Conservation (phyloP, 148 eudicot species). For the Chenopodium quinoa region DNA sequence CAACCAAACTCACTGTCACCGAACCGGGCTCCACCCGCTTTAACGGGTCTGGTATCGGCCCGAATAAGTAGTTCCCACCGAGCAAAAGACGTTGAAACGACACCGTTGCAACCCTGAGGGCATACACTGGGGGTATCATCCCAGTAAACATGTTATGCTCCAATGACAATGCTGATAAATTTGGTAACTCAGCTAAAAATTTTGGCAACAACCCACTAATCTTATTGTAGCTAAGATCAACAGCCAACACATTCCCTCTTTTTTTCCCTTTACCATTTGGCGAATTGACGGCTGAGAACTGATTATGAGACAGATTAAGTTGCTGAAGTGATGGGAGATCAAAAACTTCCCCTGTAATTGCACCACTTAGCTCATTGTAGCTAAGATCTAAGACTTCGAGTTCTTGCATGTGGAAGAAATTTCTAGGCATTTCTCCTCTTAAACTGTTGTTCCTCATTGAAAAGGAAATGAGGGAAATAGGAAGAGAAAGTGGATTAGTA, state of each 20-base stretch:
- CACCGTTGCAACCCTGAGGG: constrained; percentile 35
- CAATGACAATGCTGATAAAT: constrained; percentile 38
- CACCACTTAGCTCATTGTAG: constrained; percentile 33
- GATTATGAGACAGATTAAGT: constrained; percentile 38
- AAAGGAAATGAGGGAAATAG: constrained; percentile 34
- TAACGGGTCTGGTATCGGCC: constrained; percentile 42
- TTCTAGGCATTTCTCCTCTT: constrained; percentile 22
- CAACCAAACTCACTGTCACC: constrained; percentile 44
- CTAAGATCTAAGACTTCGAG: constrained; percentile 49
- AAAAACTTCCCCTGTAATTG: constrained; percentile 30
- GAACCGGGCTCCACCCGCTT: constrained; percentile 40
- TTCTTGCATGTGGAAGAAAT: constrained; percentile 18
- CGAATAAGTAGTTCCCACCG: constrained; percentile 49
- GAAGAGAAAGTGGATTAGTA: constrained; percentile 30
- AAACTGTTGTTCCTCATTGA: constrained; percentile 41
- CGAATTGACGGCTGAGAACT: constrained; percentile 21
- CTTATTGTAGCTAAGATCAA: constrained; percentile 44
- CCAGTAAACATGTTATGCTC: constrained; percentile 49
- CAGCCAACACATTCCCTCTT: constrained; percentile 25
- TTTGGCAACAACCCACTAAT: constrained; percentile 34
- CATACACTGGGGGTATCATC: constrained; percentile 40
- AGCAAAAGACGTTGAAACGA: constrained; percentile 41
- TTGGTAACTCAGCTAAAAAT: constrained; percentile 33
- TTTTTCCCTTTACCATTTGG: neutral
- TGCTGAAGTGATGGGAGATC: constrained; percentile 45